Percentiles rank a stretch among this genome's conserved stretches.
phyloP scores from a whole-genome alignment of 2,329 filamentous ascomycete species.

The Paecilomyces sp. region DNA sequence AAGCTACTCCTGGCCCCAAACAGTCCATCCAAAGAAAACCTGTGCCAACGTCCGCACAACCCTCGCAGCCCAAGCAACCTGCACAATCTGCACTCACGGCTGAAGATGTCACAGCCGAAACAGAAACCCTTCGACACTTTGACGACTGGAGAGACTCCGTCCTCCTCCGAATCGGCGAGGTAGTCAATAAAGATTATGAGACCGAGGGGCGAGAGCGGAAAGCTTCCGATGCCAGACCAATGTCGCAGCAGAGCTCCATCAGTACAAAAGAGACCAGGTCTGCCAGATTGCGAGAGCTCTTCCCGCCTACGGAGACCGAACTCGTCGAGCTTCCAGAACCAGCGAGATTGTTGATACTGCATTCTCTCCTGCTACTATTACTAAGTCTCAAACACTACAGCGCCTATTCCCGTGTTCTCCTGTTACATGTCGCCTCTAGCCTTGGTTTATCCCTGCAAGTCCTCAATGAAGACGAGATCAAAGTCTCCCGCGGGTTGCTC shows the following conservation, averaged over 20 bases:
- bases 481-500: conserved; percentile 67
- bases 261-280: conserved; percentile 17
- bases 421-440: conserved; percentile 64
- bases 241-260: conserved; percentile 15
- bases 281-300: conserved; percentile 33
- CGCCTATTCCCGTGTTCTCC: conserved; percentile 63
- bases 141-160: conserved; percentile 73
- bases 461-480: conserved; percentile 64
- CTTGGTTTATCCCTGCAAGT: conserved; percentile 59
- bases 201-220: conserved; percentile 21
- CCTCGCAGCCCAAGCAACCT: no score
- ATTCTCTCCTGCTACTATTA: conserved; percentile 64
- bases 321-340: conserved; percentile 36
- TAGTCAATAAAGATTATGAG: conserved; percentile 51
- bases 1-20: no score
- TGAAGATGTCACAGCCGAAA: conserved; percentile 31
- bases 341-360: conserved; percentile 58
- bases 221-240: conserved; percentile 12
- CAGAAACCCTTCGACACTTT: conserved; percentile 63
- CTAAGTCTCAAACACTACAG: conserved; percentile 72
- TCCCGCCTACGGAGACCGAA: conserved; percentile 53
- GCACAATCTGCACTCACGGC: background rate
- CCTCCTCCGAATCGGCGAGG: conserved; percentile 62
- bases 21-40: no score
- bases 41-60: no score